Evolutionary conservation across 306 rosid genomes (phyloP), one percentile per base, ranked within the genome.

Genomic region (Dalbergia oliveri): DNA sequence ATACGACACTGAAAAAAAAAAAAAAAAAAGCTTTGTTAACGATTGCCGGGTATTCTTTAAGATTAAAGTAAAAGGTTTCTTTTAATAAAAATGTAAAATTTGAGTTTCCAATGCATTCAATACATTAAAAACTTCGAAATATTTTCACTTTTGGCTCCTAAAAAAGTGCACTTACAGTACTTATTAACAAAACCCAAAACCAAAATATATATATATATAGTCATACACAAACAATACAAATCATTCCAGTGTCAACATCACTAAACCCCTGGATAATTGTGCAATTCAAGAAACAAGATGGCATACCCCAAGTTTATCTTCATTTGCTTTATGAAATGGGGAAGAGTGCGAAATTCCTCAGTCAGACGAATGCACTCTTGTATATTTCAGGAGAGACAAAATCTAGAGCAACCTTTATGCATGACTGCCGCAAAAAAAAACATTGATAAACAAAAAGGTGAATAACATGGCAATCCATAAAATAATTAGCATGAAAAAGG

Each of bases 351-450:
- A 66, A 91, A 88, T 69, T 87, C 97, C 56, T 88, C 86, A 0
- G 97, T 84, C 82, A 91, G 71, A 64, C 81, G 92, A 72, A 91
- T 35, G 79, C 97, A 91, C 76, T 91, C 90, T 0, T 79, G 77
- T 13, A 91, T 70, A 75, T 84, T 91, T 91, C 97, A 39, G 94
- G 97, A 39, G 97, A 90, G 58, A 92, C 92, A 65, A 92, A 92
- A 79, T 88, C 94, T 1, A 87, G 79, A 10, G 94, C 97, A 15
- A 91, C 97, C 85, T 91, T 91, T 15, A 89, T 88, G 84, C 97
- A 91, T 21, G 94, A 91, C 97, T 91, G 80, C 73, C 44, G 10
- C 26, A 16, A 74, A 8, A 61, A 8, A 61, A 26, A 4, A 59
- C 23, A 21, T 21, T 23, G 2, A 6, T 18, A 43, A 26, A 57